phyloP scores from a whole-genome alignment of 1,139 yeast species.

The Pichiaceae sp. region DNA sequence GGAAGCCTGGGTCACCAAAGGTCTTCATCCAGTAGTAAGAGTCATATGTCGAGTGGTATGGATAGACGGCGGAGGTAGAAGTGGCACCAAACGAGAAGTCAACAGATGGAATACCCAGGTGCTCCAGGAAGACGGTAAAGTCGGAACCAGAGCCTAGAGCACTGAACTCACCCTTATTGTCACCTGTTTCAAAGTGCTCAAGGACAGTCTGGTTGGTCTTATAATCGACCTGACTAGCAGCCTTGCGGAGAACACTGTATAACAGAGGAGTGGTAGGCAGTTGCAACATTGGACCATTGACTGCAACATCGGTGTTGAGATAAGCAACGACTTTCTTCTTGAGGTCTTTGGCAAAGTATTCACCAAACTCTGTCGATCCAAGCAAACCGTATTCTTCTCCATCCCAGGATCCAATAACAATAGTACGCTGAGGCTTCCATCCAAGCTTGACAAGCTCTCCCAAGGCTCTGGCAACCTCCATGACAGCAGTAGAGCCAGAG shows the following conservation, averaged over 20 bases:
- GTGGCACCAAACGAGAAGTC: slow-evolving; percentile 45
- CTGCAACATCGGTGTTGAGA: slow-evolving; percentile 55
- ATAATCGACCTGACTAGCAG: slow-evolving; percentile 34
- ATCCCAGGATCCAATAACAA: slow-evolving; percentile 61
- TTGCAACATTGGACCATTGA: slow-evolving; percentile 39
- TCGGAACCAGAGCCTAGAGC: slow-evolving; percentile 62
- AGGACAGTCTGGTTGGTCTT: slow-evolving; percentile 42
- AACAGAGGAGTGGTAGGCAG: slow-evolving; percentile 46
- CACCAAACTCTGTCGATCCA: slow-evolving; percentile 68
- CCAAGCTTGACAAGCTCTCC: slow-evolving; percentile 40
- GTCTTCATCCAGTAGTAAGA: slow-evolving; percentile 59
- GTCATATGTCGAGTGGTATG: slow-evolving; percentile 64
- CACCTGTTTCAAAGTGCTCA: slow-evolving; percentile 44
- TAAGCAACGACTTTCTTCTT: slow-evolving; percentile 47
- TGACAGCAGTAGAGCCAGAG: slow-evolving; percentile 51
- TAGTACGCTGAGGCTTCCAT: slow-evolving; percentile 58
- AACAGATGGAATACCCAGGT: slow-evolving; percentile 55
- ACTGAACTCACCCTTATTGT: slow-evolving; percentile 26
- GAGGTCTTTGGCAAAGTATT: slow-evolving; percentile 36
- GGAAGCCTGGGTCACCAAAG: slow-evolving; percentile 51
- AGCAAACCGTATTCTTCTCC: slow-evolving; percentile 65
- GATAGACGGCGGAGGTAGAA: slow-evolving; percentile 41
- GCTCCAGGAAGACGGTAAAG: slow-evolving; percentile 60
- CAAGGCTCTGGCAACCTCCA: slow-evolving; percentile 52
- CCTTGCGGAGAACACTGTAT: slow-evolving; percentile 31